Evolutionary conservation across 2,329 filamentous ascomycete genomes (phyloP).

Genomic region (Trichoderma koningiopsis): DNA sequence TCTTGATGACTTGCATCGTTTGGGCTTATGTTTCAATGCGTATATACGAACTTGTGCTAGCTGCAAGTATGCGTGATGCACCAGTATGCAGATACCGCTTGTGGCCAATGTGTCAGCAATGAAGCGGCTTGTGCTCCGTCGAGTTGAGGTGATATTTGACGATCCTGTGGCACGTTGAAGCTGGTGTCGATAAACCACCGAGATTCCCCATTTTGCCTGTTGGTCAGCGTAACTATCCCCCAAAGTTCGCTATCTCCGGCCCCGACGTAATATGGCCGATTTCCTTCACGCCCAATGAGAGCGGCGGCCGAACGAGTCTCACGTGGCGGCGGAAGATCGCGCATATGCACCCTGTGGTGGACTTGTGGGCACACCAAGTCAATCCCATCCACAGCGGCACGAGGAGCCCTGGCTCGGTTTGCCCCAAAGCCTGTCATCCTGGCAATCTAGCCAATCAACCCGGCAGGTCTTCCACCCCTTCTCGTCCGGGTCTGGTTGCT

Average conservation of each 20-base stretch:
- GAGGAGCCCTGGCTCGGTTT: constrained; percentile 36
- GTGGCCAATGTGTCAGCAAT: constrained; percentile 5
- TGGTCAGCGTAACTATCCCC: constrained; percentile 18
- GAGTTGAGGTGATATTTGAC: constrained; percentile 2
- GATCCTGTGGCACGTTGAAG: constrained; percentile 10
- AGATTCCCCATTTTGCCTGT: constrained; percentile 13
- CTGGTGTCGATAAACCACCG: constrained; percentile 20
- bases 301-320: constrained; percentile 30
- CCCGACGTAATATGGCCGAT: constrained; percentile 27
- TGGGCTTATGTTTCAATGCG: constrained; percentile 4
- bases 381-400: constrained; percentile 32
- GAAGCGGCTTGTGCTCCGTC: constrained; percentile 3
- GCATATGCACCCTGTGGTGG: constrained; percentile 32
- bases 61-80: neutral
- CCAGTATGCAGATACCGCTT: neutral
- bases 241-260: constrained; percentile 22
- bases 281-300: constrained; percentile 16
- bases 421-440: constrained; percentile 14
- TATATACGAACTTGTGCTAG: neutral
- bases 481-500: constrained; percentile 6
- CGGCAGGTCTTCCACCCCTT: constrained; percentile 29
- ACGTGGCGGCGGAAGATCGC: constrained; percentile 42
- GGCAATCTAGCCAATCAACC: constrained; percentile 33
- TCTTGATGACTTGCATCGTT: neutral
- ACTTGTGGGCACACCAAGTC: constrained; percentile 21